Base-by-base conservation (phyloP, 2,329 filamentous ascomycete genomes). In the Diaporthe citri region DNA sequence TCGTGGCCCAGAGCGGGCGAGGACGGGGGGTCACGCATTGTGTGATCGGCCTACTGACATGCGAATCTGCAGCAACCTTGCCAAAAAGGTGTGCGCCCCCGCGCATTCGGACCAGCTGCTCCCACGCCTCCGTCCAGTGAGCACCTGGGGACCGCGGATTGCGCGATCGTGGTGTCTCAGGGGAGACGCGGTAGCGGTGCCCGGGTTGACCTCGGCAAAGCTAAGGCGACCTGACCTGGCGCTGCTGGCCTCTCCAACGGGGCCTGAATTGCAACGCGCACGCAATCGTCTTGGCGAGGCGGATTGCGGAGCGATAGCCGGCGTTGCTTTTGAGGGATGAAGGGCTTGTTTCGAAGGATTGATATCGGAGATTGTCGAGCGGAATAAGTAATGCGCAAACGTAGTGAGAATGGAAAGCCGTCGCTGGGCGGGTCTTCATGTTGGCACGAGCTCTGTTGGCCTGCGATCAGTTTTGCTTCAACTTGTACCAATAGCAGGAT, bases 21-120 rank as follows among this genome's bases (percentile, higher is more conserved):
- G n/a, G 64, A 67, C 64, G 64, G 46, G 59, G 64, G 64, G 22
- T 52, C 64, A 25, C 46, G 64, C 31, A 67, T 67, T 67, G 64
- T 67, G 64, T 67, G 64, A 67, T 67, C 64, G 64, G 46, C 36
- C 59, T 20, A 62, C 36, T 41, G 59, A 43, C 59, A 46, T 39
- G 39, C 31, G 17, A 51, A 20, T 39, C 10, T n/a, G 43, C 43
- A 51, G 17, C 39, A 52, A 52, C 31, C 46, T 39, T 67, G 12
- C 64, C 64, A 25, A 67, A 67, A 52, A 51, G 64, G 64, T 52
- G 64, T 39, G 31, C n/a, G 41, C 64, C 64, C 64, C 64, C 62
- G 62, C 62, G 62, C 46, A 20, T 28, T 52, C 7, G 43, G 28
- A 4, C 28, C 43, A 66, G 43, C 41, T 66, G 22, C 64, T 67